Evolutionary conservation across 192 early-diverging fungal genomes (phyloP).

Genomic region (Gryganskiella cystojenkinii): DNA sequence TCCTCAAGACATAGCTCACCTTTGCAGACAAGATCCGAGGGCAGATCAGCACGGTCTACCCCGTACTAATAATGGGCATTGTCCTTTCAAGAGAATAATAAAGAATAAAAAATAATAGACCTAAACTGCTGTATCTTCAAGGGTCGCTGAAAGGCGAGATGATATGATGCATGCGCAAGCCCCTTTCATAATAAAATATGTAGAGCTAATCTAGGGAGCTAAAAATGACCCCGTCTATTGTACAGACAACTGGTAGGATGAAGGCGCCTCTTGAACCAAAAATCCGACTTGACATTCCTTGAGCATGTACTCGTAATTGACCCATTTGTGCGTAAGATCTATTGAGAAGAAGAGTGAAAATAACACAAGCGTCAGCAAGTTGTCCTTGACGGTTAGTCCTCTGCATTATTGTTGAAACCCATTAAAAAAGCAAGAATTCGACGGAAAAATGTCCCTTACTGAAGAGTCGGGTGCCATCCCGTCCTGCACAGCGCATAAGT

Average conservation of each 20-base stretch:
- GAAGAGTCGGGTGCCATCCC: constrained; percentile 92
- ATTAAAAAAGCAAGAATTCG: background rate
- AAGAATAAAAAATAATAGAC: too few species aligned
- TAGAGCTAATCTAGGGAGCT: too few species aligned
- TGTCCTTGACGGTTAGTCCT: too few species aligned
- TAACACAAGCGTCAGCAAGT: background rate
- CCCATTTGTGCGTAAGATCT: constrained; percentile 91
- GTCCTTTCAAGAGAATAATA: too few species aligned
- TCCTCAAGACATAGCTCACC: constrained; percentile 44
- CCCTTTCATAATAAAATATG: too few species aligned
- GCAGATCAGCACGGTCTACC: constrained; percentile 28
- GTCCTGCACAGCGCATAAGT: constrained; percentile 87
- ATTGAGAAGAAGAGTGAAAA: background rate
- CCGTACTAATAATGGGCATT: constrained; percentile 40
- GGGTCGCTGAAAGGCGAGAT: too few species aligned
- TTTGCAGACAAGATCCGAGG: constrained; percentile 28
- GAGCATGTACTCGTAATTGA: constrained; percentile 90
- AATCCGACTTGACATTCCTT: constrained; percentile 84
- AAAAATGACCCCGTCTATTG: background rate
- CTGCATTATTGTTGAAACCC: background rate
- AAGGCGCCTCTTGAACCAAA: constrained; percentile 37
- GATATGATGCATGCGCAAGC: too few species aligned
- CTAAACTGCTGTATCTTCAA: too few species aligned
- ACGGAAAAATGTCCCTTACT: constrained; percentile 56
- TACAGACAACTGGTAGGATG: constrained; percentile 25